Evolutionary conservation across 1,139 yeast genomes (phyloP), one percentile per base, ranked within the genome.

Genomic region (Suhomyces guaymorum): DNA sequence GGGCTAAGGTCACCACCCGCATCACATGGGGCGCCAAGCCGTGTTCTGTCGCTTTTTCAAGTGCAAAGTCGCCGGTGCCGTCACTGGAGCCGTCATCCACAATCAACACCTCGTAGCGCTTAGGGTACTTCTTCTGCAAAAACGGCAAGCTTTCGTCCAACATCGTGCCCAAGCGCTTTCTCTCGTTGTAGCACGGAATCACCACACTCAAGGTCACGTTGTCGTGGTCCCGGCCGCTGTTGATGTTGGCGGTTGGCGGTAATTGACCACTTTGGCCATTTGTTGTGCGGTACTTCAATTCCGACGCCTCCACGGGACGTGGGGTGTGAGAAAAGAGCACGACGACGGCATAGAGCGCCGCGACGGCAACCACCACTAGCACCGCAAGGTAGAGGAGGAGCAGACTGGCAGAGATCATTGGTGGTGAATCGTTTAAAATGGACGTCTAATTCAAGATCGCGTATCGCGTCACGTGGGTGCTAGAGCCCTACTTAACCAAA

Each of bases 81-180:
- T 92, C 98, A 29, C 58, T 66, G 3, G 96, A 86, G 3, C 96
- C 97, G 60, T 92, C 98, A 60, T 92, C 97, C 11, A 92, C 92
- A 15, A 92, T 72, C 24, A 92, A 45, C 30, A 92, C 78, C 61
- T 92, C 98, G 75, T 81, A 90, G 18, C 55, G 41, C 14, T 47
- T 52, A 1, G 25, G 28, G 41, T 63, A 67, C 6, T 59, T 46
- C 4, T 42, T 28, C 22, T 70, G 57, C 42, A 94, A 66, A 47
- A 73, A 78, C 8, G 60, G 75, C 26, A 87, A 70, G 2, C 94
- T 75, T 42, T 92, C 97, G 36, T 78, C 81, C 38, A 92, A 68
- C 95, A 92, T 87, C 31, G 64, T 57, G 19, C 78, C 77, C 40
- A 92, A 70, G 38, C 98, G 70, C 15, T 69, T 59, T 1, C 84